Evolutionary conservation across 495 filamentous ascomycete species (phyloP).

Genomic region (Talaromyces nanjingensis): DNA sequence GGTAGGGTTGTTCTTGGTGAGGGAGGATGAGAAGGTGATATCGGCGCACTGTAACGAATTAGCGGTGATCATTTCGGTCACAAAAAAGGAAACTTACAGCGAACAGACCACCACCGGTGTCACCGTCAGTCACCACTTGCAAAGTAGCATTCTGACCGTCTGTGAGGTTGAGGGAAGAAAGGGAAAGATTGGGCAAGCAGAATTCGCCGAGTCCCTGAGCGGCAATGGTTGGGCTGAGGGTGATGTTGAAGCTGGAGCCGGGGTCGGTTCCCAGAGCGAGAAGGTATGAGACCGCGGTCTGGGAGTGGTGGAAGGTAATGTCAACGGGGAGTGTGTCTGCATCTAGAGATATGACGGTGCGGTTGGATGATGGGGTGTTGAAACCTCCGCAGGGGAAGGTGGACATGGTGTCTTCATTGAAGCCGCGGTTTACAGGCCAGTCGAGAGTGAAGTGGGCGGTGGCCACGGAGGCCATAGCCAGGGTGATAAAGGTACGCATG

Average conservation of each 20-base stretch:
- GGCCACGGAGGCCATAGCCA: conserved; percentile 32
- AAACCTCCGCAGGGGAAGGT: conserved; percentile 54
- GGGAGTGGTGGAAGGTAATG: conserved; percentile 48
- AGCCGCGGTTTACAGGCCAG: conserved; percentile 50
- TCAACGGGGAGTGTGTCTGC: conserved; percentile 44
- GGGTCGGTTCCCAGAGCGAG: conserved; percentile 49
- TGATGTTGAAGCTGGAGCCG: conserved; percentile 46
- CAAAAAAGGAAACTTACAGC: conserved; percentile 30
- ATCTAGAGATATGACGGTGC: conserved; percentile 42
- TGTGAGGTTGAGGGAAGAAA: conserved; percentile 24
- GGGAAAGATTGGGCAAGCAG: conserved; percentile 44
- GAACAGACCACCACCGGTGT: conserved; percentile 47
- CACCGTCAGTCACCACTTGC: conserved; percentile 51
- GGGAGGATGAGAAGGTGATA: conserved; percentile 43
- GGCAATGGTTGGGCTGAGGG: conserved; percentile 40
- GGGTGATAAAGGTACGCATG: conserved; percentile 19
- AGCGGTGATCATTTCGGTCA: neutral
- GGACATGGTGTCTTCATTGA: conserved; percentile 40
- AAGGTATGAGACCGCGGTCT: conserved; percentile 49
- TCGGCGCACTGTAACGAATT: conserved; percentile 47
- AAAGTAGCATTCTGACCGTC: conserved; percentile 55
- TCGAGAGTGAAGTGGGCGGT: conserved; percentile 55
- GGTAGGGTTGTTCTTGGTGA: conserved; percentile 22
- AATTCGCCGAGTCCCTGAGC: conserved; percentile 48
- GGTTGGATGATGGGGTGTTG: conserved; percentile 37